Evolutionary conservation across 2,329 filamentous ascomycete species (phyloP), one percentile per base, ranked within the genome.

Genomic region (Blastomyces percursus): DNA sequence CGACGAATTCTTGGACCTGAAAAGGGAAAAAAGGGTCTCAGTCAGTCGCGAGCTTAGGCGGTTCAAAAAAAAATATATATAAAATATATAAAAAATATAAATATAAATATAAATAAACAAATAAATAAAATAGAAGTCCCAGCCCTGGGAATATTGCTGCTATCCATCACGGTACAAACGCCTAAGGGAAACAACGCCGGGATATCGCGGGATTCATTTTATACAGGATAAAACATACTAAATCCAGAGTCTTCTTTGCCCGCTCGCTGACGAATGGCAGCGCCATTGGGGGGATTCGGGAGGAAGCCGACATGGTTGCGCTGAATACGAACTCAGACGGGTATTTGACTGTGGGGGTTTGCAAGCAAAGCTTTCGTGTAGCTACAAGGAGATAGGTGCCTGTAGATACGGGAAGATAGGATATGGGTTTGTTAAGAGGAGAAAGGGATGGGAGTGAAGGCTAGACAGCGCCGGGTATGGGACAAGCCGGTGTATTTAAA

Each of bases 1-100:
- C 90, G 69, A 99, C 94, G 71, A 99, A 99, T 76, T 91, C 91
- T 80, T 93, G 90, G 68, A 99, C 90, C 83, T 85, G 66, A 27
- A 48, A 9, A 12, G 7, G 35, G 11, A 3, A n/a, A 12, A 12
- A 19, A 11, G 2, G 6, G 51, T 7, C 6, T n/a, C 14, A n/a
- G 51, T 54, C 51, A 54, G 51, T 7, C 19, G 9, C 30, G 6
- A 21, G 27, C 30, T 54, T 8, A 11, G 48, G 3, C 21, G 21
- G 48, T 27, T 14, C 27, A 50, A 50, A 38, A 2, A 38, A 38
- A 38, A n/a, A n/a, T n/a, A n/a, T n/a, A n/a, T n/a, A n/a, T n/a
- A n/a, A n/a, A n/a, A n/a, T n/a, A n/a, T n/a, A n/a, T n/a, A n/a
- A n/a, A n/a, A n/a, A n/a, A n/a, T n/a, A n/a, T n/a, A n/a, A n/a